Conservation (phyloP, 306 rosid genomes). For the Cyamopsis tetragonoloba region DNA sequence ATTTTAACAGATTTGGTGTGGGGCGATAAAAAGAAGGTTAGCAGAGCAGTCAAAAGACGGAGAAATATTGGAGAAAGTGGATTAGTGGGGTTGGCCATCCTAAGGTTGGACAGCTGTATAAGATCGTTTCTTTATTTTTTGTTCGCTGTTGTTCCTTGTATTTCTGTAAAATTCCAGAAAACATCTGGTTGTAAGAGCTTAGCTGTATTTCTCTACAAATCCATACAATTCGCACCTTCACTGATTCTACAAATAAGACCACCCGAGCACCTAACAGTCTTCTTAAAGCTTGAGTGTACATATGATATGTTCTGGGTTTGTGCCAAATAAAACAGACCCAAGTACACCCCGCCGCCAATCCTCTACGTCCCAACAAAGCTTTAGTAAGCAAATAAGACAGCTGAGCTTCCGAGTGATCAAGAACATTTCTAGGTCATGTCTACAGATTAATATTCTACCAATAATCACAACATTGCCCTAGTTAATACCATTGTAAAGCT, state of each 20-base stretch:
- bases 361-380: background rate
- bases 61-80: too few species aligned
- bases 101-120: too few species aligned
- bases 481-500: background rate
- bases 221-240: too few species aligned
- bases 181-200: too few species aligned
- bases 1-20: too few species aligned
- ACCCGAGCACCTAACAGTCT: background rate
- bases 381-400: conserved; percentile 1
- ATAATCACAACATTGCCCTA: background rate
- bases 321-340: conserved; percentile 8
- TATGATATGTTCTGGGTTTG: background rate
- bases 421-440: background rate
- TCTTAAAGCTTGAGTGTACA: background rate
- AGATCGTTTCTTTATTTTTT: too few species aligned
- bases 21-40: too few species aligned
- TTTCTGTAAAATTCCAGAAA: too few species aligned
- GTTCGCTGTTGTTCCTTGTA: too few species aligned
- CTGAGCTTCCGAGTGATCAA: background rate
- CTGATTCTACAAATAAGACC: conserved; percentile 11
- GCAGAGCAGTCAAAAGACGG: too few species aligned
- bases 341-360: background rate
- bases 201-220: too few species aligned
- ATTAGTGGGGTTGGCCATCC: too few species aligned
- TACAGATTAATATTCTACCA: background rate